Percentiles rank a stretch among this genome's conserved stretches.
These are phyloP conservation scores for Curvularia sp. DNA, from an alignment of 2,329 filamentous ascomycete genomes.

Conservation along the genomic window DNA sequence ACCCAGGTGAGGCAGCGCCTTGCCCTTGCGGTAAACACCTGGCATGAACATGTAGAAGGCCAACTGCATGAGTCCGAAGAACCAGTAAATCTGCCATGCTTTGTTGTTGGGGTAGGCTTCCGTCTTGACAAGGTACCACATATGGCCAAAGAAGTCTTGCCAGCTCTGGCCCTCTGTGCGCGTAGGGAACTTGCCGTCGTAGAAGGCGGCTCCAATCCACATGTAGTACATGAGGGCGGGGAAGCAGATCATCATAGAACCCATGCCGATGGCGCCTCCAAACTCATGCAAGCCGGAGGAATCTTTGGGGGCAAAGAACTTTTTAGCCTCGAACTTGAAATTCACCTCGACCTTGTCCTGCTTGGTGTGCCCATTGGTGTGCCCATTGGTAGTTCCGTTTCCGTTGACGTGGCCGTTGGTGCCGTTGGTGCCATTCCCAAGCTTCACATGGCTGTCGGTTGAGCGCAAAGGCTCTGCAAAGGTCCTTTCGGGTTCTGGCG, in stretches of 20 bases:
- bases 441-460: constrained; percentile 9
- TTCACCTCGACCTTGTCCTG: constrained; percentile 18
- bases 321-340: constrained; percentile 47
- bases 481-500: constrained; percentile 45
- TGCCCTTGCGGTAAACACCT: constrained; percentile 86
- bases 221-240: constrained; percentile 98
- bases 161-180: constrained; percentile 71
- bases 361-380: constrained; percentile 45
- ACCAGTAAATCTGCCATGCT: constrained; percentile 95
- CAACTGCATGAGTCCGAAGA: constrained; percentile 85
- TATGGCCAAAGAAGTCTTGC: constrained; percentile 73
- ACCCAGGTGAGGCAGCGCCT: constrained; percentile 80
- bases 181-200: constrained; percentile 80
- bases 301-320: constrained; percentile 49
- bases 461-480: constrained; percentile 15
- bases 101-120: constrained; percentile 82
- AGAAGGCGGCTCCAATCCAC: constrained; percentile 96
- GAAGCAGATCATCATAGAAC: constrained; percentile 88
- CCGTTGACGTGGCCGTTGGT: constrained; percentile 47
- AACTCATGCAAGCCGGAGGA: constrained; percentile 73
- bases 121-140: constrained; percentile 77
- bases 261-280: constrained; percentile 81
- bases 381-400: constrained; percentile 33
- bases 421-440: constrained; percentile 32
- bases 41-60: constrained; percentile 84